Base-by-base conservation (phyloP, 257 asterid species). In the Anisodus acutangulus region DNA sequence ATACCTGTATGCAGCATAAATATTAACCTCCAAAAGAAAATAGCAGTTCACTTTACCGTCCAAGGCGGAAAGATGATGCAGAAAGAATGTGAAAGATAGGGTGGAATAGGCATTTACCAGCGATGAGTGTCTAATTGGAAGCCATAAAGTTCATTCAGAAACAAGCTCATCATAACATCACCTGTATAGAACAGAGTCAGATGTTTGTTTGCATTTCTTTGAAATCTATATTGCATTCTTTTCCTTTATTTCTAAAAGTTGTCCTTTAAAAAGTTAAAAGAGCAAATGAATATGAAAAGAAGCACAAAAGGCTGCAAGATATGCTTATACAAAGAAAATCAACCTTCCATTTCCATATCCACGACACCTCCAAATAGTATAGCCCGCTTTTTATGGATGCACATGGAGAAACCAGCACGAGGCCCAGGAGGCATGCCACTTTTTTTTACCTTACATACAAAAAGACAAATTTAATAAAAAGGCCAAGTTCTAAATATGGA, bases 341-440 rank as follows among this genome's bases (percentile, higher is more conserved):
- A 16, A 96, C 99, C 99, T 92, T 88, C 93, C 97, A 91, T 90
- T 89, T 97, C 99, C 98, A 97, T 92, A 87, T 97, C 99, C 86
- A 97, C 99, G 67, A 97, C 99, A 51, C 98, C 99, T 66, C 99
- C 99, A 88, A 97, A 97, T 76, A 97, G 93, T 90, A 97, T 84
- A 41, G 98, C 98, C 85, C 99, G 90, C 91, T 93, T 92, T 91
- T 97, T 97, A 90, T 95, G 97, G 83, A 94, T 94, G 84, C 97
- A 92, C 95, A 97, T 88, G 15, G 98, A 90, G 94, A 97, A 97
- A 76, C 98, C 97, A 86, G 99, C 98, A 88, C 98, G 98, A 85
- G 97, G 93, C 54, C 98, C 99, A 68, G 98, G 98, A 62, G 98
- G 98, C 98, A 96, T 93, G 89, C 99, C 99, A 80, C 93, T 90